These are phyloP conservation scores for Microcos paniculata DNA, from an alignment of 345 rosid genomes.

Conservation along the genomic window DNA sequence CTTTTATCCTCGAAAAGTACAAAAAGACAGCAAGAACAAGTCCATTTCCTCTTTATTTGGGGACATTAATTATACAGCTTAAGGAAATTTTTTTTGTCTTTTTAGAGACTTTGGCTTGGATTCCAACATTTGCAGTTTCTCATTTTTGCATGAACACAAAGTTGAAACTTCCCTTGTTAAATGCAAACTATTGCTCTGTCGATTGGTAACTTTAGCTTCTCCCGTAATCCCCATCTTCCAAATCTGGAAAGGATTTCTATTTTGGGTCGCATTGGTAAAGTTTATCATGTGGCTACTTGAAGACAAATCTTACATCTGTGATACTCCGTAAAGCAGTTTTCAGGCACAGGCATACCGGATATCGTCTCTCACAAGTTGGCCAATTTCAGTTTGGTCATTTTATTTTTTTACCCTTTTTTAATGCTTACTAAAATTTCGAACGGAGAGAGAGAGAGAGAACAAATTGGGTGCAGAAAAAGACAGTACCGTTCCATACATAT, in stretches of 20 bases:
- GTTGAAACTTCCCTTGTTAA: too few species aligned
- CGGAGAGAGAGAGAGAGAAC: not conserved
- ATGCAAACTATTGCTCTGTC: too few species aligned
- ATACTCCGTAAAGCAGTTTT: too few species aligned
- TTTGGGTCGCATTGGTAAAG: too few species aligned
- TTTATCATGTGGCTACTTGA: too few species aligned
- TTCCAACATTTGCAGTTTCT: not conserved
- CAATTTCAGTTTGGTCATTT: too few species aligned
- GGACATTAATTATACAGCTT: not conserved
- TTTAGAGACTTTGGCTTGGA: not conserved
- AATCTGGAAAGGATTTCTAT: not conserved
- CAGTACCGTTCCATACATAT: not conserved
- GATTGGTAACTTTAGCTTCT: too few species aligned
- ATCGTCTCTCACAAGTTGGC: too few species aligned
- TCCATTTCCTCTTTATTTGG: not conserved
- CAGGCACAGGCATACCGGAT: too few species aligned
- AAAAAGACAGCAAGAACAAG: not conserved
- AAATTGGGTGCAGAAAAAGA: not conserved
- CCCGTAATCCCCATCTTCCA: not conserved
- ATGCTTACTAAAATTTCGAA: too few species aligned
- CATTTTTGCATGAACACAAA: not conserved
- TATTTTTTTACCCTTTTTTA: too few species aligned
- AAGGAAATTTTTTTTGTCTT: not conserved
- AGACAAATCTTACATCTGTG: too few species aligned
- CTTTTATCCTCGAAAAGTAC: not conserved